These are phyloP conservation scores for Leccinum brunneo-olivaceum DNA, from an alignment of 1,284 basidiomycete species.

Conservation along the genomic window DNA sequence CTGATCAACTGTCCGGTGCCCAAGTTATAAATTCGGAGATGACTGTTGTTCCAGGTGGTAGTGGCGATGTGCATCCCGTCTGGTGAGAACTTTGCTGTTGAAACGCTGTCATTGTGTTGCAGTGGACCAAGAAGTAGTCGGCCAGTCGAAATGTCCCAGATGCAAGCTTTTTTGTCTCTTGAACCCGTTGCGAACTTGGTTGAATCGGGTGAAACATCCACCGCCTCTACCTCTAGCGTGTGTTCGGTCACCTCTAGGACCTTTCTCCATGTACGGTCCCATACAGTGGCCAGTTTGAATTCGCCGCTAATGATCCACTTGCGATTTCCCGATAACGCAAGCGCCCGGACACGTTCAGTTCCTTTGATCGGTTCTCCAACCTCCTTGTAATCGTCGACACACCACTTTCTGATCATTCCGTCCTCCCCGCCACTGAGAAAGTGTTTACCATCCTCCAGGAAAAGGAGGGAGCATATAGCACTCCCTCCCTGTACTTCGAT, in stretches of 20 bases:
- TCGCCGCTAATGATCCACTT: neutral
- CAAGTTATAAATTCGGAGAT: neutral
- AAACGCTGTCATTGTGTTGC: neutral
- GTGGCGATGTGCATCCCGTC: neutral
- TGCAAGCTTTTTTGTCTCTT: neutral
- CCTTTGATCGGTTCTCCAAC: neutral
- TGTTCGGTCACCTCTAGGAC: neutral
- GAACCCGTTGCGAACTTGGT: neutral
- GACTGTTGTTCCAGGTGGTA: neutral
- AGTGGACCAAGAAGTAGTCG: neutral
- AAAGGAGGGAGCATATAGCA: neutral
- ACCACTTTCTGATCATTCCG: neutral
- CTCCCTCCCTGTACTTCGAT: neutral
- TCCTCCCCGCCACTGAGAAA: neutral
- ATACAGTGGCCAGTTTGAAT: neutral
- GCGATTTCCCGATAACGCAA: neutral
- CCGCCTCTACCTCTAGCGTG: neutral
- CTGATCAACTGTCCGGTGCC: neutral
- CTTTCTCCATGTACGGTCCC: neutral
- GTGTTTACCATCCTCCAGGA: neutral
- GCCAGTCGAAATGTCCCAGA: neutral
- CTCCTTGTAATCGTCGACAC: neutral
- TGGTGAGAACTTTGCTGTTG: neutral
- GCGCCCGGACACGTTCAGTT: neutral
- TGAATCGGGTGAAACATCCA: neutral